Evolutionary conservation across 2,329 filamentous ascomycete species (phyloP).

Genomic region (Colletotrichum horii): DNA sequence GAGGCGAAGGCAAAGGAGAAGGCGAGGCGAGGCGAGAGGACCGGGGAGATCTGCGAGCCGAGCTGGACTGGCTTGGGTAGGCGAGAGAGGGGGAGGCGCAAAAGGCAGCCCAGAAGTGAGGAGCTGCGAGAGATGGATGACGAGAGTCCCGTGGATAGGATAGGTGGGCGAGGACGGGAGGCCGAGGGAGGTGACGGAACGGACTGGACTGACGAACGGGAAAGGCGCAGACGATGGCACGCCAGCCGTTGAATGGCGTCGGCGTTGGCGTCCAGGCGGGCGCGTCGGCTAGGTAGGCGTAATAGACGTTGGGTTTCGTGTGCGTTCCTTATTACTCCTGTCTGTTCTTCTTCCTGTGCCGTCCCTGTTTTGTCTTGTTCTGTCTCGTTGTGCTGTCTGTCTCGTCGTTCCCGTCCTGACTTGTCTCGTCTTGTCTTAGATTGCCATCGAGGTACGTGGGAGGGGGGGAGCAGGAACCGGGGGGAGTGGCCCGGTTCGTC

Average conservation of each 20-base stretch:
- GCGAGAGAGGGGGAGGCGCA: background rate
- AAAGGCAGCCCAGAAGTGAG: background rate
- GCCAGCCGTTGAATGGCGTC: background rate
- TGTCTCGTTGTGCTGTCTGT: background rate
- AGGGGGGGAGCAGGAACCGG: background rate
- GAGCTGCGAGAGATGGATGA: background rate
- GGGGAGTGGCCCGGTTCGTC: background rate
- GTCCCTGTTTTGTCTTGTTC: background rate
- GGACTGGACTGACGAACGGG: background rate
- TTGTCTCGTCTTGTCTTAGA: conserved; percentile 12
- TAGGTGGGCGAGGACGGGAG: background rate
- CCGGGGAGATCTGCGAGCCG: background rate
- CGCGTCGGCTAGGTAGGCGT: background rate
- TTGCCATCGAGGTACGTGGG: background rate
- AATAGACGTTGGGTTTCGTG: background rate
- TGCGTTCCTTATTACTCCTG: background rate
- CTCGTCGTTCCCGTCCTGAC: background rate
- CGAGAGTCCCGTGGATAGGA: background rate
- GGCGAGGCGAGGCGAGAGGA: background rate
- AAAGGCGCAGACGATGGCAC: background rate
- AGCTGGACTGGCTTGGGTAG: background rate
- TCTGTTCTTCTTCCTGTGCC: background rate
- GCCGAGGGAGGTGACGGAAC: background rate
- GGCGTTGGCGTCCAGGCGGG: background rate
- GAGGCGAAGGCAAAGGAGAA: background rate